A percentile compares a stretch with the other conserved stretches of the same genome.
These are phyloP conservation scores for Amanita thiersii DNA, from an alignment of 768 basidiomycete genomes.

Conservation along the genomic window DNA sequence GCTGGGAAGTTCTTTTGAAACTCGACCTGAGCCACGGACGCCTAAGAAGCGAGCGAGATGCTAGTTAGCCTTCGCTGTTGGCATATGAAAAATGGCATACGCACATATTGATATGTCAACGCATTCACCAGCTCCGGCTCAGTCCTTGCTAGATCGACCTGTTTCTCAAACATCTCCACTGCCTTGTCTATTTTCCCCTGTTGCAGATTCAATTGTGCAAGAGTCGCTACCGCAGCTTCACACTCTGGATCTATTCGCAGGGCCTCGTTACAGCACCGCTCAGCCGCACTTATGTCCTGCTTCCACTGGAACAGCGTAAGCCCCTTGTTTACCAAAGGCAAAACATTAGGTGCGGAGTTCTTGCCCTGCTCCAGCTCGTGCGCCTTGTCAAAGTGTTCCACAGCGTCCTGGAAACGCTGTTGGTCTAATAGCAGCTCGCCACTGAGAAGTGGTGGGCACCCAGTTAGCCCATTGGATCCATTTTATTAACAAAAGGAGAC, in stretches of 20 bases:
- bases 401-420: conserved; percentile 75
- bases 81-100: conserved; percentile 18
- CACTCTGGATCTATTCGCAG: conserved; percentile 86
- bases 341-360: conserved; percentile 66
- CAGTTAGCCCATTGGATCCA: not conserved
- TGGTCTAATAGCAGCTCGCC: conserved; percentile 94
- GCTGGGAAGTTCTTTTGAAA: conserved; percentile 81
- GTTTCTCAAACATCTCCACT: conserved; percentile 77
- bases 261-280: conserved; percentile 82
- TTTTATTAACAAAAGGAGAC: conserved; percentile 17
- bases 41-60: conserved; percentile 32
- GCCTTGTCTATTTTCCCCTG: conserved; percentile 85
- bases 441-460: conserved; percentile 29
- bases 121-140: conserved; percentile 81
- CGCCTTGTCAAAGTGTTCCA: conserved; percentile 89
- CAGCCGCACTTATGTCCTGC: conserved; percentile 78
- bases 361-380: conserved; percentile 80
- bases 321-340: conserved; percentile 97
- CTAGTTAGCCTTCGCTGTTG: not conserved
- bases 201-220: conserved; percentile 89
- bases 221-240: conserved; percentile 92
- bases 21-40: conserved; percentile 73
- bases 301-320: conserved; percentile 94
- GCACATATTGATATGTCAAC: conserved; percentile 71
- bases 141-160: conserved; percentile 80